Percentiles rank a stretch among this genome's conserved stretches.
These are phyloP conservation scores for Rosa hybrid DNA, from an alignment of 331 rosid species.

Conservation along the genomic window DNA sequence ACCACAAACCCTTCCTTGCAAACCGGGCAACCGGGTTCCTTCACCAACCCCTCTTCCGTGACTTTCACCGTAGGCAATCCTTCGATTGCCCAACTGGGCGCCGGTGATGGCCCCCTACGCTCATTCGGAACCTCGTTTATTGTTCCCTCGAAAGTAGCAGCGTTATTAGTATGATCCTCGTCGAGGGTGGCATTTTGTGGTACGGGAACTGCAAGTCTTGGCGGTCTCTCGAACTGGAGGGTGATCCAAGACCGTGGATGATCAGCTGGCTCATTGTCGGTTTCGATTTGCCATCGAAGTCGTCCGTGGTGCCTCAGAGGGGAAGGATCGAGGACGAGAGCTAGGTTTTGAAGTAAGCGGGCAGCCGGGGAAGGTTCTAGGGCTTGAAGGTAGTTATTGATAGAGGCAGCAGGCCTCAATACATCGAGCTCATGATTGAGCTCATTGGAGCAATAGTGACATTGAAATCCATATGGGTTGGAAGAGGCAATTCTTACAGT, in stretches of 20 bases:
- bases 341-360: constrained; percentile 32
- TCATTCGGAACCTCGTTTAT: constrained; percentile 25
- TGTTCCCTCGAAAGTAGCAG: constrained; percentile 11
- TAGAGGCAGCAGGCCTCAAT: constrained; percentile 40
- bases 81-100: constrained; percentile 29
- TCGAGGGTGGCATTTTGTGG: constrained; percentile 4
- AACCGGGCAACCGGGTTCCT: constrained; percentile 60
- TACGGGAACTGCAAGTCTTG: constrained; percentile 14
- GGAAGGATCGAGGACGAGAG: constrained; percentile 48
- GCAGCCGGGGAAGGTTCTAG: constrained; percentile 28
- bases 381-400: constrained; percentile 10
- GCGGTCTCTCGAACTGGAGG: constrained; percentile 34
- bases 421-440: constrained; percentile 52
- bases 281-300: constrained; percentile 39
- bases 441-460: constrained; percentile 58
- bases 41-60: constrained; percentile 28
- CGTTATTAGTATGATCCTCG: not conserved
- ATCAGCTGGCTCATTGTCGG: constrained; percentile 6
- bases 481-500: constrained; percentile 45
- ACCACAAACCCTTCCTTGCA: constrained; percentile 70
- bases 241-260: constrained; percentile 51
- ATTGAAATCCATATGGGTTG: constrained; percentile 24
- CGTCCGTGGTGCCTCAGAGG: constrained; percentile 5
- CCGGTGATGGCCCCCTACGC: constrained; percentile 36
- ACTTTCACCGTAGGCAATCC: constrained; percentile 43